Evolutionary conservation across 2,329 filamentous ascomycete genomes (phyloP).

Genomic region (Helotiales sp.): DNA sequence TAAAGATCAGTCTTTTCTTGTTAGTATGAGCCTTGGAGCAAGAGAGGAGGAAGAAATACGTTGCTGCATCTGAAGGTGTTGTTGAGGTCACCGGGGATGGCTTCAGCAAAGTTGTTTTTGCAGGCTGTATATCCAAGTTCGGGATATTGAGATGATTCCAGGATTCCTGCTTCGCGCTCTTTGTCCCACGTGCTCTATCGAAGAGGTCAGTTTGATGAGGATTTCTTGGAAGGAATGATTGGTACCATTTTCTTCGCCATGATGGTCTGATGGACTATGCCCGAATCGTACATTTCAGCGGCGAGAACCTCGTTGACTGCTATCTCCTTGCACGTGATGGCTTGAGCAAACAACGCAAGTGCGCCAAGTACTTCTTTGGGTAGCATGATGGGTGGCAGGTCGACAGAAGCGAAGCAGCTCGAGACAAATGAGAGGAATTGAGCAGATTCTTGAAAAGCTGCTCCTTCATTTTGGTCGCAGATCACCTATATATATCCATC

Average conservation of each 20-base stretch:
- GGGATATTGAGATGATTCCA: background rate
- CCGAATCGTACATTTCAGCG: background rate
- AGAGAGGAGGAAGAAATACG: background rate
- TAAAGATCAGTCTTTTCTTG: background rate
- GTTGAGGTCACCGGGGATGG: background rate
- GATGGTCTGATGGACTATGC: conserved; percentile 1
- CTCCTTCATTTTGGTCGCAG: too few species aligned
- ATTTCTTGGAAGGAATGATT: background rate
- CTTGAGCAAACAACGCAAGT: background rate
- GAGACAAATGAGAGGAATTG: background rate
- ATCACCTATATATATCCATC: background rate
- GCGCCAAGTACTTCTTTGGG: background rate
- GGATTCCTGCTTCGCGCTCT: background rate
- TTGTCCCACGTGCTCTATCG: background rate
- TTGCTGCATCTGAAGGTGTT: background rate
- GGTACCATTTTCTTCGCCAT: conserved; percentile 7
- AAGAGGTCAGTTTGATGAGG: background rate
- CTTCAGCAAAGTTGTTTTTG: background rate
- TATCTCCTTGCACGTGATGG: background rate
- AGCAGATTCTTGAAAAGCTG: too few species aligned
- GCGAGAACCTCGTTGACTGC: background rate
- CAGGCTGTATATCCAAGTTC: background rate
- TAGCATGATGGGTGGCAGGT: background rate
- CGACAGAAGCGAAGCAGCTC: background rate
- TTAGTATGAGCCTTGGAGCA: background rate